These are phyloP conservation scores for Quercus agrifolia DNA, from an alignment of 306 rosid species.

Conservation along the genomic window DNA sequence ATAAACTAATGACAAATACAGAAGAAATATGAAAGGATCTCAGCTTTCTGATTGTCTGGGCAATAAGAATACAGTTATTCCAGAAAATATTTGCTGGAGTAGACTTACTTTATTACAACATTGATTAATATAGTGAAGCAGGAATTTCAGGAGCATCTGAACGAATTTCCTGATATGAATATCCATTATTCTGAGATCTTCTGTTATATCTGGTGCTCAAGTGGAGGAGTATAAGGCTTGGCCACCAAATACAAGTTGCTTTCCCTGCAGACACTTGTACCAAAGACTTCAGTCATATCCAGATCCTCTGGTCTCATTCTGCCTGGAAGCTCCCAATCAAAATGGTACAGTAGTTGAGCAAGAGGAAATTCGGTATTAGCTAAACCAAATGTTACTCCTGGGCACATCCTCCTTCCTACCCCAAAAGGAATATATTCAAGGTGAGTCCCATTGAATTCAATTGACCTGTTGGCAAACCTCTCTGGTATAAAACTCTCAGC, in stretches of 20 bases:
- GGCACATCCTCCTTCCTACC: constrained; percentile 33
- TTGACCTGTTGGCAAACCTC: constrained; percentile 10
- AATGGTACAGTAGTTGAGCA: too few relatives aligned
- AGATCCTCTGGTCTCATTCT: background rate
- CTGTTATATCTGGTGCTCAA: background rate
- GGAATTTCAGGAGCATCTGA: background rate
- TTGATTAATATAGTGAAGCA: background rate
- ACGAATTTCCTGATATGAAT: background rate
- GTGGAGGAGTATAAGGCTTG: background rate
- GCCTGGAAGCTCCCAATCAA: too few relatives aligned
- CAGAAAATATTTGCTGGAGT: too few relatives aligned
- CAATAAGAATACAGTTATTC: too few relatives aligned
- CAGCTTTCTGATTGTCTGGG: too few relatives aligned
- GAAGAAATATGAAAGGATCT: too few relatives aligned
- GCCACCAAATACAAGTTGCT: constrained; percentile 32
- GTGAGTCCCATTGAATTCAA: constrained; percentile 18
- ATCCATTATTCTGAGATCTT: background rate
- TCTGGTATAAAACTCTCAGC: constrained; percentile 35
- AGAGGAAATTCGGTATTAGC: too few relatives aligned
- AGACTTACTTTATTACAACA: background rate
- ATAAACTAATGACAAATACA: too few relatives aligned
- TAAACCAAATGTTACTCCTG: constrained; percentile 9
- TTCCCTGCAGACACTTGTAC: too few relatives aligned
- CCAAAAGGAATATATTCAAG: too few relatives aligned
- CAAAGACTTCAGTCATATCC: constrained; percentile 32